Evolutionary conservation across 768 basidiomycete species (phyloP).

Genomic region (Phlebiopsis gigantea): DNA sequence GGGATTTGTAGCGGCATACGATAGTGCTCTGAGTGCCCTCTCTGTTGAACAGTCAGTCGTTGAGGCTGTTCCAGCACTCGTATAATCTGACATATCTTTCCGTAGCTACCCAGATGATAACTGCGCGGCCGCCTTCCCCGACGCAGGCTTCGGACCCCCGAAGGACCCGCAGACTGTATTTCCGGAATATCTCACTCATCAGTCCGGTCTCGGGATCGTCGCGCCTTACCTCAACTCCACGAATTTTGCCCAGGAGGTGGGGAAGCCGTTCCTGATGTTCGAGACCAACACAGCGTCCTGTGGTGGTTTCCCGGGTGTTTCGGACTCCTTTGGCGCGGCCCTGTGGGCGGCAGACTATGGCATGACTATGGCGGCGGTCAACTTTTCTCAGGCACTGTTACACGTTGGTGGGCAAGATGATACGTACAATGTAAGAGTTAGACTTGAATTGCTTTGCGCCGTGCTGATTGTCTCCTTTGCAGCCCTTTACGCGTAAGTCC

Average conservation of each 20-base stretch:
- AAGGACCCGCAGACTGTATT: slow-evolving; percentile 35
- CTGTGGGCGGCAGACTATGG: slow-evolving; percentile 49
- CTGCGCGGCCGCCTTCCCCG: slow-evolving; percentile 25
- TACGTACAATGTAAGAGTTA: slow-evolving; percentile 45
- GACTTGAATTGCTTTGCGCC: not conserved
- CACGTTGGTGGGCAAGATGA: slow-evolving; percentile 44
- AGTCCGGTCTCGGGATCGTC: slow-evolving; percentile 29
- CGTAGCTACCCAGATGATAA: slow-evolving; percentile 33
- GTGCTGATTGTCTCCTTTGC: not conserved
- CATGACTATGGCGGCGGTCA: slow-evolving; percentile 42
- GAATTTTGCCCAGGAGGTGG: slow-evolving; percentile 24
- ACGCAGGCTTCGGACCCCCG: slow-evolving; percentile 19
- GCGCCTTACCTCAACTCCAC: slow-evolving; percentile 33
- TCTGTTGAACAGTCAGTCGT: slow-evolving; percentile 37
- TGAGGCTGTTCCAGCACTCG: slow-evolving; percentile 16
- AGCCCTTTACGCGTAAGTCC: slow-evolving; percentile 46
- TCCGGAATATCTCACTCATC: slow-evolving; percentile 40
- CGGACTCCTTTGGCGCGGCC: slow-evolving; percentile 43
- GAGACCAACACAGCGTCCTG: slow-evolving; percentile 52
- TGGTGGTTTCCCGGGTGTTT: slow-evolving; percentile 49
- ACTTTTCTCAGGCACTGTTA: slow-evolving; percentile 41
- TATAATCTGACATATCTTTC: not conserved
- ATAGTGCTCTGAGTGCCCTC: slow-evolving; percentile 31
- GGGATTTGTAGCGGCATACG: slow-evolving; percentile 23
- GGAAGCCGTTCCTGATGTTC: slow-evolving; percentile 44